Base-by-base conservation (phyloP, 208 protist genomes). In the Trypanosoma theileri region DNA sequence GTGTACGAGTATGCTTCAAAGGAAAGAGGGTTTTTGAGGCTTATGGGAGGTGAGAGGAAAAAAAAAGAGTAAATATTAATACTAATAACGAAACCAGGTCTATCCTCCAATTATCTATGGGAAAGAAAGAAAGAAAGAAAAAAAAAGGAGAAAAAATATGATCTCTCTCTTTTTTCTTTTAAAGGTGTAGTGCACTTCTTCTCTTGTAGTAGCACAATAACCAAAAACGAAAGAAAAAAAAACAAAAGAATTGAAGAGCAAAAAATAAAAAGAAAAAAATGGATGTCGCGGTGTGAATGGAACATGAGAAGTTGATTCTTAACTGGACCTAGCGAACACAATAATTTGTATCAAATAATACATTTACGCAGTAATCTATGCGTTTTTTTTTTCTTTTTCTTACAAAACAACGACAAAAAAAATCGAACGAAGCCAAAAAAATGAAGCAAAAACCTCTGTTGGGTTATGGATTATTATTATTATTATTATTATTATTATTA, bases 111-210 rank as follows among this genome's bases (percentile, higher is more conserved):
- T 35, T 35, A 8, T 35, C 28, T n/a, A 35, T 35, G 28, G 28
- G 28, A 35, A 35, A 35, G 28, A 35, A 60, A 55, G 4, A 11
- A 52, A 57, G 31, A 44, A 55, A 59, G 9, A 26, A 40, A 71
- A 51, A 57, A 62, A 60, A 55, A 22, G 24, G 64, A 57, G 31
- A 44, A 55, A 55, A 52, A 26, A 40, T 44, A 61, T 40, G 24
- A 13, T 58, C 26, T 59, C 35, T 44, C 45, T 68, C 14, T 40
- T 59, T 78, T 59, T 70, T 51, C 69, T 52, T 75, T 60, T 62
- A 12, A 14, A 22, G 21, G 31, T 54, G 21, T 42, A 51, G 42
- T 21, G 28, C 28, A 35, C 28, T 35, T 35, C 28, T 6, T 35
- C 28, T 35, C 28, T 35, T 35, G 28, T 35, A 8, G 28, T 35